Conservation (phyloP, 2,329 filamentous ascomycete genomes). For the Penicillium psychrosexuale region DNA sequence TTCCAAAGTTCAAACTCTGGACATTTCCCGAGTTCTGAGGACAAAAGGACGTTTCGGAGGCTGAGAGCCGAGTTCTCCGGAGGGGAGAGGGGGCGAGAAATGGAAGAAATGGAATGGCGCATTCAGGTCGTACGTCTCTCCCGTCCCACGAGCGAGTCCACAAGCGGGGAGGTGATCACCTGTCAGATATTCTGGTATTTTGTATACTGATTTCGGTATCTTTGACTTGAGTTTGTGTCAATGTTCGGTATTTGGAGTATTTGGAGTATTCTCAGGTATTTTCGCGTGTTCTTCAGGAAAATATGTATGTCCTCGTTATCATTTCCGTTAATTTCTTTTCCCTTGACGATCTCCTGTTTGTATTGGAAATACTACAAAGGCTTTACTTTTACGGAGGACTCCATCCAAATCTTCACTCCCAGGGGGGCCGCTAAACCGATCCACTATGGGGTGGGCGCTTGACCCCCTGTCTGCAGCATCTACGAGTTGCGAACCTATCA, state of each 20-base stretch:
- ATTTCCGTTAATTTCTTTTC: not conserved
- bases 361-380: not conserved
- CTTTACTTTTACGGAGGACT: not conserved
- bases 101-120: conserved; percentile 1
- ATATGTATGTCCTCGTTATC: too few relatives aligned
- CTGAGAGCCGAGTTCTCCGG: conserved; percentile 1
- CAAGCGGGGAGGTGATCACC: conserved; percentile 2
- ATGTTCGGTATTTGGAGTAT: not conserved
- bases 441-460: not conserved
- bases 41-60: not conserved
- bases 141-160: conserved; percentile 6
- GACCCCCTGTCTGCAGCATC: conserved; percentile 1
- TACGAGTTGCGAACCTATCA: not conserved
- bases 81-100: not conserved
- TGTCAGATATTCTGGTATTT: not conserved
- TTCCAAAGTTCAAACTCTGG: not conserved
- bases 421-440: not conserved
- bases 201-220: not conserved
- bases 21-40: not conserved
- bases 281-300: too few relatives aligned
- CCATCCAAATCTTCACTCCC: not conserved
- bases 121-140: conserved; percentile 1
- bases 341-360: not conserved
- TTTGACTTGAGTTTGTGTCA: not conserved
- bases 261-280: not conserved